Evolutionary conservation across 2,329 filamentous ascomycete genomes (phyloP), one percentile per base, ranked within the genome.

Genomic region (Penicillium concentricum): DNA sequence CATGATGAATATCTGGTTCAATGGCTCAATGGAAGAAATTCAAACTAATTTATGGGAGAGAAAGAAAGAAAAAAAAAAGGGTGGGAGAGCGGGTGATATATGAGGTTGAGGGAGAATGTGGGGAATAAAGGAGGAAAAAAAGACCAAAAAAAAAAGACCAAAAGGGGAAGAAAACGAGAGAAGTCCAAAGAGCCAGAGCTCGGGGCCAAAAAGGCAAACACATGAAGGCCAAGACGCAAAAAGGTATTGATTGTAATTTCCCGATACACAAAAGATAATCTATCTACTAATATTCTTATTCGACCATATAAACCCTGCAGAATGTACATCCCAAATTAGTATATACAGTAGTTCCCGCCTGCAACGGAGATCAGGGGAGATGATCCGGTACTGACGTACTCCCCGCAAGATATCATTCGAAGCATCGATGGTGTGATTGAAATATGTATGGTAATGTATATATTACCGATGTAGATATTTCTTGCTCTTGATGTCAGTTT

Each of bases 381-480:
- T 56, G 52, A 57, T 51, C 55, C 47, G 46, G 52, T 24, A 56
- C 57, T 67, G 64, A 67, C 64, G 64, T 66, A 64, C 26, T 18
- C 37, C 20, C 12, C n/a, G 30, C 52, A 64, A 64, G 57, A 67
- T 63, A 58, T 54, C 59, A 67, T 67, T 49, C 30, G 42, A 26
- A 39, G 42, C 59, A 58, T 53, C 59, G 65, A 68, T 68, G 66
- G 66, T 68, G 65, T 68, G 65, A 67, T 67, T 58, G 30, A 5
- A 34, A 13, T 16, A 1, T 12, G 47, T 56, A 56, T 45, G 26
- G 53, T 56, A 50, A 35, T n/a, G 22, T 32, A 39, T n/a, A 32
- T 32, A 39, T 39, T 37, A 43, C 50, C 39, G 30, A 51, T 45
- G 7, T 38, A 46, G 30, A 26, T 28, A 8, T 28, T 28, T 7